phyloP scores from a whole-genome alignment of 306 rosid genomes.

The Neltuma alba region DNA sequence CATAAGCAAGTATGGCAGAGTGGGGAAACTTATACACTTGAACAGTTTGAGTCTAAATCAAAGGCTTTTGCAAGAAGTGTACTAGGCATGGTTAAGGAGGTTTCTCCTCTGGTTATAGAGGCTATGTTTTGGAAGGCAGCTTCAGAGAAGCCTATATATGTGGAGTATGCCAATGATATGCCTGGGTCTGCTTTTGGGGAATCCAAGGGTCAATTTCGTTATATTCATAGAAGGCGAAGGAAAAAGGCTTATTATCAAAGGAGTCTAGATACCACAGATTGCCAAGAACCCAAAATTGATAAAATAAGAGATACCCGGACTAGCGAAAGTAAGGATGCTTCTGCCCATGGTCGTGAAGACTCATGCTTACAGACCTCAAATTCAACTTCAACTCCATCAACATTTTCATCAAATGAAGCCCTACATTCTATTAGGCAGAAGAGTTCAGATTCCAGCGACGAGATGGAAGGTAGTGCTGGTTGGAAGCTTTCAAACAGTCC shows the following conservation, averaged over 20 bases:
- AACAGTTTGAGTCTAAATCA: constrained; percentile 91
- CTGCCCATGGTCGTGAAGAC: constrained; percentile 36
- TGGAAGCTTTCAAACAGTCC: constrained; percentile 99
- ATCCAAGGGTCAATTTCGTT: constrained; percentile 68
- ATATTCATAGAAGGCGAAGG: constrained; percentile 68
- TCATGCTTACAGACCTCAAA: constrained; percentile 45
- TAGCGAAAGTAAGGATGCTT: constrained; percentile 38
- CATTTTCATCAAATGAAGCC: constrained; percentile 49
- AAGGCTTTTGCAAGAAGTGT: constrained; percentile 66
- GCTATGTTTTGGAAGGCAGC: constrained; percentile 96
- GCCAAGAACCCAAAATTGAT: constrained; percentile 46
- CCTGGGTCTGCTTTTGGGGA: constrained; percentile 98
- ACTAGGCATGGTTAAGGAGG: constrained; percentile 71
- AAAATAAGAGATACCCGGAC: constrained; percentile 32
- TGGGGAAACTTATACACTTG: constrained; percentile 88
- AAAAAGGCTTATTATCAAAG: constrained; percentile 75
- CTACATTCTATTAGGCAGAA: constrained; percentile 53
- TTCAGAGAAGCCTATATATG: constrained; percentile 85
- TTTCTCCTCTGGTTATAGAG: constrained; percentile 76
- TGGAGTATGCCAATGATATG: constrained; percentile 97
- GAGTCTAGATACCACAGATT: constrained; percentile 51
- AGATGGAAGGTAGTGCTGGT: constrained; percentile 91
- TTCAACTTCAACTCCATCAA: constrained; percentile 40
- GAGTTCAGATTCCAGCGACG: constrained; percentile 50
- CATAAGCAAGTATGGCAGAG: constrained; percentile 99